Percentiles rank a stretch among this genome's conserved stretches.
phyloP scores from a whole-genome alignment of 345 rosid species.

The Syzygium aqueum region DNA sequence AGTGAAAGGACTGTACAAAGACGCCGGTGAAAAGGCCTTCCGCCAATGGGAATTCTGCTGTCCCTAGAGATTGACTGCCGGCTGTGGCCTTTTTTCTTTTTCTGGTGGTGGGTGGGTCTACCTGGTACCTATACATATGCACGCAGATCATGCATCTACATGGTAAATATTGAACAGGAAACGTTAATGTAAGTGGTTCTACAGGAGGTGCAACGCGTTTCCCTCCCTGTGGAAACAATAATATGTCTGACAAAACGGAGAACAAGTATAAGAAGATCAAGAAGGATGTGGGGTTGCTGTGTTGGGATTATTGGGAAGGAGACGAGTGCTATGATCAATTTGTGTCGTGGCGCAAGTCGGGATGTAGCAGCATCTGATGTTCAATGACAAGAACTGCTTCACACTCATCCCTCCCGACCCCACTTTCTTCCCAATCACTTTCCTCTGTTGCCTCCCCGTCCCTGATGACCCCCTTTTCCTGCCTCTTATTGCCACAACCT shows the following conservation, averaged over 20 bases:
- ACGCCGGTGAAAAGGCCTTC: not conserved
- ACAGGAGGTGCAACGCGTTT: not conserved
- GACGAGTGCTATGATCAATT: not conserved
- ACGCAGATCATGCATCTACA: not conserved
- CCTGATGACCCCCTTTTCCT: not conserved
- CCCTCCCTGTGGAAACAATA: not conserved
- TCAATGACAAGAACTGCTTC: not conserved
- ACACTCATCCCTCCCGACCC: slow-evolving; percentile 10
- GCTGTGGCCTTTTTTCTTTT: not conserved
- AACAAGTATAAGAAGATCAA: not conserved
- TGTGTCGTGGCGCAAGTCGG: not conserved
- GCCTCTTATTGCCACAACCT: not conserved
- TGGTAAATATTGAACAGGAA: not conserved
- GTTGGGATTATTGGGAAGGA: slow-evolving; percentile 1
- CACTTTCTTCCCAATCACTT: slow-evolving; percentile 4
- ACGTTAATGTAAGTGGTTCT: not conserved
- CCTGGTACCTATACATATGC: not conserved
- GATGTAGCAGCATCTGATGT: slow-evolving; percentile 18
- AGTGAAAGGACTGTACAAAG: not conserved
- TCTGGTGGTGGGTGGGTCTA: not conserved
- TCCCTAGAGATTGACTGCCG: not conserved
- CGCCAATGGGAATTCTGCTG: not conserved
- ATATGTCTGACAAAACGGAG: not conserved
- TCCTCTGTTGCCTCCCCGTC: not conserved
- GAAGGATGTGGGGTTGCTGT: not conserved